phyloP scores from a whole-genome alignment of 1,139 yeast genomes.

The Hemisphaericaspora subhashii region DNA sequence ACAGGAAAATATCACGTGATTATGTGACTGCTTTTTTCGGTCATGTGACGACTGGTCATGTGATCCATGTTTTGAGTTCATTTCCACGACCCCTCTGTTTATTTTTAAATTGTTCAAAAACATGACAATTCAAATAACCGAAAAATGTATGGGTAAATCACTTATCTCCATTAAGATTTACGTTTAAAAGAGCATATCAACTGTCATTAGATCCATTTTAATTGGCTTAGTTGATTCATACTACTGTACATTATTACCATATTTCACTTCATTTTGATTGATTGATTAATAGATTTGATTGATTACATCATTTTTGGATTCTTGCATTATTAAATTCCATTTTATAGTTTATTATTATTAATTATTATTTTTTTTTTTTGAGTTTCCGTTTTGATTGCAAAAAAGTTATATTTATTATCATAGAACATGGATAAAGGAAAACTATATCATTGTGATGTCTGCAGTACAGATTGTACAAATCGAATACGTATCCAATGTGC shows the following conservation, averaged over 20 bases:
- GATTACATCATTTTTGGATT: slow-evolving; percentile 7
- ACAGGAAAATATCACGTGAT: slow-evolving; percentile 5
- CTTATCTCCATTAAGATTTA: no score
- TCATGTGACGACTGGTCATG: neutral
- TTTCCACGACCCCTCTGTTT: slow-evolving; percentile 3
- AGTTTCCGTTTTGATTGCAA: slow-evolving; percentile 7
- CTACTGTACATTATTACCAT: slow-evolving; percentile 7
- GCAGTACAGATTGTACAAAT: slow-evolving; percentile 92
- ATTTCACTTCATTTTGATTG: slow-evolving; percentile 18
- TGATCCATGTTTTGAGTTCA: neutral
- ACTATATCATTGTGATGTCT: slow-evolving; percentile 90
- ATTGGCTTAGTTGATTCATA: neutral
- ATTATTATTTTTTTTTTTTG: neutral
- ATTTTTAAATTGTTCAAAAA: no score
- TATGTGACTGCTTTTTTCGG: slow-evolving; percentile 6
- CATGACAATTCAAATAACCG: no score
- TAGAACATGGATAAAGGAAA: slow-evolving; percentile 40
- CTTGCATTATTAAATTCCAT: neutral
- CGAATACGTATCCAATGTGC: slow-evolving; percentile 91
- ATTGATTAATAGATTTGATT: slow-evolving; percentile 14
- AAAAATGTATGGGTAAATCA: neutral
- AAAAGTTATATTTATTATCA: no score
- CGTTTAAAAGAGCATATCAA: neutral
- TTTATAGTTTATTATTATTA: neutral
- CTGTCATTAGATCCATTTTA: neutral